Evolutionary conservation across 2,329 filamentous ascomycete species (phyloP), one percentile per base, ranked within the genome.

Genomic region (Penicillium sp.): DNA sequence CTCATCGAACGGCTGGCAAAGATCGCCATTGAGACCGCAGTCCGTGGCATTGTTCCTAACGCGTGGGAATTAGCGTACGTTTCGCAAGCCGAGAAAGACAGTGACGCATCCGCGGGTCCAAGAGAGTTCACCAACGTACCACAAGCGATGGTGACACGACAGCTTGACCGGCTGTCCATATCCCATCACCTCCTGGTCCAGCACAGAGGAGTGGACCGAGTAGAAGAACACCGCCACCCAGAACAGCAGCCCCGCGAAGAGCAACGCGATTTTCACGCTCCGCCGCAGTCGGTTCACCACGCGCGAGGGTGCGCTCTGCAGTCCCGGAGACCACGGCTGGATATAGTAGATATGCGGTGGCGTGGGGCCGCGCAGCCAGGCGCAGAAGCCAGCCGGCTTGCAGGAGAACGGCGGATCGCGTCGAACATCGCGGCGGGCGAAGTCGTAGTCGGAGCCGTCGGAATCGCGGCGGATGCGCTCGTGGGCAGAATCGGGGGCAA

Each of bases 1-100:
- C 30, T 78, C 74, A 25, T 72, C 68, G 51, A 81, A 81, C 0
- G 78, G 78, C 13, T 74, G 73, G 53, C 78, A 81, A 7, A 68
- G 60, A 44, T 79, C 70, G 0, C 77, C 78, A 55, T 80, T 73
- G 3, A 80, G 48, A 2, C 77, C 78, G 50, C 78, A 81, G n/a
- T 59, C 50, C 0, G 63, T 66, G 5, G 67, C 52, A 54, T 65
- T 64, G 7, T 44, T 40, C 63, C 64, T 55, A 13, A 27, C 10
- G 14, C 11, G 16, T n/a, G 59, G 26, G 5, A 38, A 27, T 27
- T 9, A 27, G 25, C 25, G 11, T 27, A n/a, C 25, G n/a, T n/a
- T n/a, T n/a, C n/a, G n/a, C n/a, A 27, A n/a, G n/a, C n/a, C n/a
- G n/a, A n/a, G n/a, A n/a, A n/a, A n/a, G n/a, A n/a, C n/a, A n/a